A percentile compares a stretch with the other conserved stretches of the same genome.
These are phyloP conservation scores for Pharnaceum exiguum DNA, from an alignment of 148 eudicot species.

Conservation along the genomic window DNA sequence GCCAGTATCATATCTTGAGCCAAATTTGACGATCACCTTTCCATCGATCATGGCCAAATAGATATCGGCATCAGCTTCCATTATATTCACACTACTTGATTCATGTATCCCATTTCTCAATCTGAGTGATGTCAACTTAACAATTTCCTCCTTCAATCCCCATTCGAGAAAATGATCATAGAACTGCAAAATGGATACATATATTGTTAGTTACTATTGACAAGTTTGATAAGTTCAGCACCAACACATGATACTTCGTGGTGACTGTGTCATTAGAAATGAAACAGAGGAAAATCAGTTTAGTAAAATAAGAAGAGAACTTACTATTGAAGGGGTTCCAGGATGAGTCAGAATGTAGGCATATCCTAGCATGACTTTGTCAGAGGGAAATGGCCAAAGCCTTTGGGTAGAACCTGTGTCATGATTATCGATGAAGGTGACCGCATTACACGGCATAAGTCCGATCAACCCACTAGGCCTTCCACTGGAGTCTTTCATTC, in stretches of 20 bases:
- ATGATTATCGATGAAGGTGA: conserved; percentile 16
- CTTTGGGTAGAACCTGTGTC: conserved; percentile 9
- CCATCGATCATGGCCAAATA: conserved; percentile 54
- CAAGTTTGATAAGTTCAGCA: too few species aligned
- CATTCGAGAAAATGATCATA: conserved; percentile 57
- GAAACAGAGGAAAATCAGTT: neutral
- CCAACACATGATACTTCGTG: too few species aligned
- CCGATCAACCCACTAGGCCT: conserved; percentile 48
- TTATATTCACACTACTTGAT: conserved; percentile 39
- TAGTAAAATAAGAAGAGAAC: neutral
- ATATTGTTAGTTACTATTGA: too few species aligned
- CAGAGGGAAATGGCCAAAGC: conserved; percentile 12
- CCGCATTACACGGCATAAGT: conserved; percentile 26
- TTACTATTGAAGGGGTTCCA: conserved; percentile 14
- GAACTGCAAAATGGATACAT: conserved; percentile 38
- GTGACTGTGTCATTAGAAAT: too few species aligned
- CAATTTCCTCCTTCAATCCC: conserved; percentile 49
- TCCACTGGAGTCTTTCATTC: conserved; percentile 45
- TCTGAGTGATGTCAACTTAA: conserved; percentile 28
- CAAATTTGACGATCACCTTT: conserved; percentile 33
- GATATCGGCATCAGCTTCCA: conserved; percentile 47
- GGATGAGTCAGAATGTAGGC: conserved; percentile 18
- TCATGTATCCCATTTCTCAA: conserved; percentile 30
- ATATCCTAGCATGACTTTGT: conserved; percentile 15
- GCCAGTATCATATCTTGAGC: conserved; percentile 30